Base-by-base conservation (phyloP, 768 basidiomycete genomes). In the Agaricus sinodeliciosus region DNA sequence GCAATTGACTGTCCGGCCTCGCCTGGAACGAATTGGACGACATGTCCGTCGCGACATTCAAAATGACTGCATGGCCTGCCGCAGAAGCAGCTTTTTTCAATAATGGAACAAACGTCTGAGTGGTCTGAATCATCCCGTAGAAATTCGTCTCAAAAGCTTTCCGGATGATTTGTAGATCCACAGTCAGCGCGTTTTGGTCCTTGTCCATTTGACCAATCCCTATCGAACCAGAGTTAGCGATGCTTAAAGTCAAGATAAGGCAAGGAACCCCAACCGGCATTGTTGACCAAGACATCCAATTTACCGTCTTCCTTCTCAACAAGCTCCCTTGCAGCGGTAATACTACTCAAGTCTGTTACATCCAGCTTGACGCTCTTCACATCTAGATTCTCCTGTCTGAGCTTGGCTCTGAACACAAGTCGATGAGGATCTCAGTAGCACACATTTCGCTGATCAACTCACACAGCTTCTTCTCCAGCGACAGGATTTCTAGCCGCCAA, bases 201-300 rank as follows among this genome's bases (percentile, higher is more conserved):
- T 62, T 56, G 40, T 67, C 61, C 59, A 70, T 57, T 16, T 60
- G 40, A 34, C 60, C 60, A 16, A 65, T 58, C 2, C 69, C 70
- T 72, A 18, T 16, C 18, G 8, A 15, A 34, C 12, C 9, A n/a
- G 27, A 27, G 44, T 47, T 22, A 44, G 25, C 25, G 11, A 5
- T 25, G 4, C 15, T 22, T 9, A 27, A 8, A 12, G 12, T n/a
- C 18, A 19, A 28, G 9, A 22, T 28, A 44, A 56, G 22, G 3
- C 58, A n/a, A 43, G 46, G 16, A 49, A 39, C 62, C 53, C 61
- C 11, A 31, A 61, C 72, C 75, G 22, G 73, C 75, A 46, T 75
- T 76, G 61, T 76, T 76, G 37, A 77, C 71, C 31, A 77, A 66
- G 4, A 74, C 69, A 58, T 77, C 72, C 36, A 77, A 64, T 11